These are phyloP conservation scores for Spencermartinsiella europaea DNA, from an alignment of 805 yeast genomes.

Conservation along the genomic window DNA sequence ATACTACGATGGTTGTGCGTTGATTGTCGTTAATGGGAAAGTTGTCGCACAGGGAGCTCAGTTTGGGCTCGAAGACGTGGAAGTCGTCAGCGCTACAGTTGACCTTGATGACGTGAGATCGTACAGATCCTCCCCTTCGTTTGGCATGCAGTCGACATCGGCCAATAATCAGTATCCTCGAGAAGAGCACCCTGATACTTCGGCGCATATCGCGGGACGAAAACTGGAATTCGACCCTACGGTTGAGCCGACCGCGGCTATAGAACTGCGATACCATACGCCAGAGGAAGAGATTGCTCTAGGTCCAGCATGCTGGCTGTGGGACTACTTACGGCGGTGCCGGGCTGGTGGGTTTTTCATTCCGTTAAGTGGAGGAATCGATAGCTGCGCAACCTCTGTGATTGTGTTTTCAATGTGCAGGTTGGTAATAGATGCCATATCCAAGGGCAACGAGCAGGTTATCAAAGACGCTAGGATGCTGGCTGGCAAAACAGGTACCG, in stretches of 20 bases:
- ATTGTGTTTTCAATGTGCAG: slow-evolving; percentile 94
- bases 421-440: slow-evolving; percentile 66
- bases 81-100: slow-evolving; percentile 91
- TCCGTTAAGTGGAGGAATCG: slow-evolving; percentile 96
- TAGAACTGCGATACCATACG: slow-evolving; percentile 54
- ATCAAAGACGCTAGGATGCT: slow-evolving; percentile 67
- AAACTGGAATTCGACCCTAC: slow-evolving; percentile 48
- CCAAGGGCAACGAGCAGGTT: slow-evolving; percentile 68
- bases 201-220: slow-evolving; percentile 10
- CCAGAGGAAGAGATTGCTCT: slow-evolving; percentile 97
- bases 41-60: slow-evolving; percentile 93
- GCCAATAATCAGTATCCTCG: slow-evolving; percentile 31
- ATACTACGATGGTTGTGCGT: slow-evolving; percentile 95
- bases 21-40: slow-evolving; percentile 86
- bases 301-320: slow-evolving; percentile 99
- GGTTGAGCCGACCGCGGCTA: slow-evolving; percentile 51
- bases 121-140: slow-evolving; percentile 66
- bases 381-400: slow-evolving; percentile 94
- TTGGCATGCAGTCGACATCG: slow-evolving; percentile 65
- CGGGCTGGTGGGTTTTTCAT: slow-evolving; percentile 86
- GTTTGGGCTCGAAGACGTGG: slow-evolving; percentile 85
- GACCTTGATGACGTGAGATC: slow-evolving; percentile 87
- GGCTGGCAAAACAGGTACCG: slow-evolving; percentile 44
- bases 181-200: slow-evolving; percentile 21
- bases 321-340: slow-evolving; percentile 95